A percentile compares a stretch with the other conserved stretches of the same genome.
These are phyloP conservation scores for Candida chilensis DNA, from an alignment of 805 yeast genomes.

Conservation along the genomic window DNA sequence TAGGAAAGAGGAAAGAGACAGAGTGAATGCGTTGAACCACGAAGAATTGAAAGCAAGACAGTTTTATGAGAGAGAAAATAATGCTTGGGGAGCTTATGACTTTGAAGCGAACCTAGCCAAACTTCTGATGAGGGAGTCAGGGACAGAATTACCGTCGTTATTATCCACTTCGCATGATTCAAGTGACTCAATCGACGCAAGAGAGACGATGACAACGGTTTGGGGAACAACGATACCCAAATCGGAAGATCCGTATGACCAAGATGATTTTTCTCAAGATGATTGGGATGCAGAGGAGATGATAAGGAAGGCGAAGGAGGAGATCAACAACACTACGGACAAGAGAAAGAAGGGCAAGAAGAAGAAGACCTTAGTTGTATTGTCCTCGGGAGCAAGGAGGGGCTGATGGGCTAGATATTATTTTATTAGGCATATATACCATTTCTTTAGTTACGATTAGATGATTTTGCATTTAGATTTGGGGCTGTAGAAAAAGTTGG, in stretches of 20 bases:
- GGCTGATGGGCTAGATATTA: too few species aligned
- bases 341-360: conserved; percentile 36
- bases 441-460: too few species aligned
- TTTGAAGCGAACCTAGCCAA: conserved; percentile 4
- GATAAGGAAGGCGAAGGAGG: conserved; percentile 42
- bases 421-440: too few species aligned
- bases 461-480: too few species aligned
- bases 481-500: too few species aligned
- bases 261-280: conserved; percentile 22
- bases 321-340: conserved; percentile 20
- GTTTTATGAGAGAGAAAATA: conserved; percentile 53
- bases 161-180: too few species aligned
- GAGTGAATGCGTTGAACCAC: conserved; percentile 43
- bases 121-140: conserved; percentile 2
- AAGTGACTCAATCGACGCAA: conserved; percentile 10
- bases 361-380: conserved; percentile 24
- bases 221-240: conserved; percentile 68
- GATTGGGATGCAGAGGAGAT: conserved; percentile 42
- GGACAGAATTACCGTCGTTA: conserved; percentile 3
- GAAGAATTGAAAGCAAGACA: conserved; percentile 50
- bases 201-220: conserved; percentile 41
- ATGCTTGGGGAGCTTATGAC: conserved; percentile 22
- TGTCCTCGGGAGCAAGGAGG: conserved; percentile 8
- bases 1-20: conserved; percentile 52
- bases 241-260: conserved; percentile 22